A percentile compares a stretch with the other conserved stretches of the same genome.
Conservation (phyloP, 768 basidiomycete species). For the Rhodotorula babjevae region DNA sequence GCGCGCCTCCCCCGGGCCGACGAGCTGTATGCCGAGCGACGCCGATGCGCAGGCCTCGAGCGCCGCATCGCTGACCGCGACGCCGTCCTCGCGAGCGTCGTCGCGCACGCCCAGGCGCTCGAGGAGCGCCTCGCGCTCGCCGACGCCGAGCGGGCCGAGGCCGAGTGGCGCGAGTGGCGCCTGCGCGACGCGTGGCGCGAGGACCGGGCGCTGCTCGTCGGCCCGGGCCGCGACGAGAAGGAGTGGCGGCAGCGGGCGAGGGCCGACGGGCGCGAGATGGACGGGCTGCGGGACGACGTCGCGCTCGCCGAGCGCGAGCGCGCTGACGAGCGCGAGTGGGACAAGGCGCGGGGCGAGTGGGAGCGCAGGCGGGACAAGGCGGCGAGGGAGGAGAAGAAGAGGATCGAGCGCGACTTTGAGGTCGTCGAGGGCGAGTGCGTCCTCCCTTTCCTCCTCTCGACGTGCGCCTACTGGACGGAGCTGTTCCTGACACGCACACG, state of each 20-base stretch:
- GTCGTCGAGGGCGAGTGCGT: conserved; percentile 53
- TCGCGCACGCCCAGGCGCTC: conserved; percentile 13
- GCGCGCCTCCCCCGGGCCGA: not conserved
- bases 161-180: not conserved
- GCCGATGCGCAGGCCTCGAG: not conserved
- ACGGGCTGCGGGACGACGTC: conserved; percentile 50
- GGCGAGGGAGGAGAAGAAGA: conserved; percentile 40
- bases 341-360: not conserved
- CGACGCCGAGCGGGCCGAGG: not conserved
- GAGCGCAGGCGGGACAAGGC: not conserved
- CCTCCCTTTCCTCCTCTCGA: not conserved
- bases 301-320: conserved; percentile 56
- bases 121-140: not conserved
- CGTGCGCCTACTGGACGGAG: not conserved
- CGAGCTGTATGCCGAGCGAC: not conserved
- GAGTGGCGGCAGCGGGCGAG: conserved; percentile 37
- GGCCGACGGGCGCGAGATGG: conserved; percentile 23
- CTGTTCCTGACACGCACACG: not conserved
- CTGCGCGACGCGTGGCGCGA: not conserved
- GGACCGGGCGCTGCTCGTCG: conserved; percentile 6
- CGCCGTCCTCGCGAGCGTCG: conserved; percentile 18
- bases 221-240: conserved; percentile 17
- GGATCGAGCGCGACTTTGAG: conserved; percentile 60
- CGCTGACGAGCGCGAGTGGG: not conserved
- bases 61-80: conserved; percentile 21